Percentiles rank a stretch among this genome's conserved stretches.
Evolutionary conservation across 1,139 yeast species (phyloP).

Genomic region (Scheffersomyces segobiensis): DNA sequence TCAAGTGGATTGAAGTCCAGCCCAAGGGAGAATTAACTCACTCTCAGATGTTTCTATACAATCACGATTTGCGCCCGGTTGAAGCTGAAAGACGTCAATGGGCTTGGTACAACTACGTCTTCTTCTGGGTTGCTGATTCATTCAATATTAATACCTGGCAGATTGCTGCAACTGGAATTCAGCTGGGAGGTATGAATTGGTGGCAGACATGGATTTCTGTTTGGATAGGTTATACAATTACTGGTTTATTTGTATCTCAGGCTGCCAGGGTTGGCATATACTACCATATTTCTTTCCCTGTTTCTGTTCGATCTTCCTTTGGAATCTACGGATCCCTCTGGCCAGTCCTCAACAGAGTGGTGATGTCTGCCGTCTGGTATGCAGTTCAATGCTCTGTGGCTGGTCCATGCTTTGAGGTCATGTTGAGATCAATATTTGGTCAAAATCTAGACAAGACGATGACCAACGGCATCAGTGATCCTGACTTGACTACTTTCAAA

Average conservation of each 20-base stretch:
- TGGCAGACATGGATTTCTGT: conserved; percentile 89
- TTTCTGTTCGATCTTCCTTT: conserved; percentile 69
- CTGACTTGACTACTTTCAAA: conserved; percentile 63
- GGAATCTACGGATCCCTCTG: conserved; percentile 79
- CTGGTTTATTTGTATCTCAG: conserved; percentile 61
- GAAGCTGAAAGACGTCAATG: conserved; percentile 68
- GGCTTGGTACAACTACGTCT: conserved; percentile 78
- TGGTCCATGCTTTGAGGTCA: conserved; percentile 75
- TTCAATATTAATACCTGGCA: conserved; percentile 90
- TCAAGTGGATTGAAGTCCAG: conserved; percentile 19
- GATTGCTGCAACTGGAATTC: conserved; percentile 80
- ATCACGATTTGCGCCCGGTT: conserved; percentile 77
- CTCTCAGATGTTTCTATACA: conserved; percentile 61
- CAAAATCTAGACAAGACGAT: conserved; percentile 49
- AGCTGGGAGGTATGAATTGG: conserved; percentile 73
- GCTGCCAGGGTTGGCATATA: conserved; percentile 72
- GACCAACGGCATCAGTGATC: conserved; percentile 52
- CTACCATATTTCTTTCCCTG: conserved; percentile 79
- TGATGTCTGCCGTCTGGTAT: conserved; percentile 84
- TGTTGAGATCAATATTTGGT: conserved; percentile 69
- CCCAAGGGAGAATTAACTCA: conserved; percentile 37
- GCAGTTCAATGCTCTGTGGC: conserved; percentile 83
- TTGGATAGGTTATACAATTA: conserved; percentile 68
- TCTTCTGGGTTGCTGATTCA: conserved; percentile 85
- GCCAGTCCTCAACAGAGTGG: conserved; percentile 80